phyloP scores from a whole-genome alignment of 257 asterid species.

The Orobanche coerulescens region DNA sequence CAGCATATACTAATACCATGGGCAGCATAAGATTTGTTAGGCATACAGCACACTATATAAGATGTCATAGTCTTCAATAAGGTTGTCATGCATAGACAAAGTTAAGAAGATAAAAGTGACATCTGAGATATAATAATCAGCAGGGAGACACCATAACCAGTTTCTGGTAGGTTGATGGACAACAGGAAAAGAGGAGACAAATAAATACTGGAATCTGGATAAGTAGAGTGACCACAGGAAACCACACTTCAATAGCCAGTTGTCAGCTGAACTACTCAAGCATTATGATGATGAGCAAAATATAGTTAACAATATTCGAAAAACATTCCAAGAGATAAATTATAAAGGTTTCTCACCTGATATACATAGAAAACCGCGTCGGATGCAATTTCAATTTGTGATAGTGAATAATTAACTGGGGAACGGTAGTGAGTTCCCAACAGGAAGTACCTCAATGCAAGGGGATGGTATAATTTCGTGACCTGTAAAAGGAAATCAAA shows the following conservation, averaged over 20 bases:
- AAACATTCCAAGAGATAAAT: neutral
- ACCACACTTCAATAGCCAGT: neutral
- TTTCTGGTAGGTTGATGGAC: neutral
- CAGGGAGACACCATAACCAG: neutral
- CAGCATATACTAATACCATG: too few relatives aligned
- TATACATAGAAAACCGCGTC: slow-evolving; percentile 55
- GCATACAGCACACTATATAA: neutral
- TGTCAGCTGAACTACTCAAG: neutral
- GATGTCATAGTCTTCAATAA: neutral
- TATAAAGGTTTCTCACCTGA: slow-evolving; percentile 34
- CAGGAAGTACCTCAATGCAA: slow-evolving; percentile 61
- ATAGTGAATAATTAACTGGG: slow-evolving; percentile 53
- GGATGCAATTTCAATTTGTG: slow-evolving; percentile 56
- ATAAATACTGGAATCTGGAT: neutral
- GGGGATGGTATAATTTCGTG: slow-evolving; percentile 59
- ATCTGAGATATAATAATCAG: neutral
- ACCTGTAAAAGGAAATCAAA: slow-evolving; percentile 45
- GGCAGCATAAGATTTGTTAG: neutral
- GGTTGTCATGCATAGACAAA: too few relatives aligned
- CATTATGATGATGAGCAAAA: neutral
- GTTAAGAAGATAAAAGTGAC: neutral
- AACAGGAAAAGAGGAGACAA: neutral
- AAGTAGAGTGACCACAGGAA: neutral
- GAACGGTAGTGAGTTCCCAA: slow-evolving; percentile 70
- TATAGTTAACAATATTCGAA: neutral